Evolutionary conservation across 352 stramenopile species (phyloP).

Genomic region (Phytophthora aleatoria): DNA sequence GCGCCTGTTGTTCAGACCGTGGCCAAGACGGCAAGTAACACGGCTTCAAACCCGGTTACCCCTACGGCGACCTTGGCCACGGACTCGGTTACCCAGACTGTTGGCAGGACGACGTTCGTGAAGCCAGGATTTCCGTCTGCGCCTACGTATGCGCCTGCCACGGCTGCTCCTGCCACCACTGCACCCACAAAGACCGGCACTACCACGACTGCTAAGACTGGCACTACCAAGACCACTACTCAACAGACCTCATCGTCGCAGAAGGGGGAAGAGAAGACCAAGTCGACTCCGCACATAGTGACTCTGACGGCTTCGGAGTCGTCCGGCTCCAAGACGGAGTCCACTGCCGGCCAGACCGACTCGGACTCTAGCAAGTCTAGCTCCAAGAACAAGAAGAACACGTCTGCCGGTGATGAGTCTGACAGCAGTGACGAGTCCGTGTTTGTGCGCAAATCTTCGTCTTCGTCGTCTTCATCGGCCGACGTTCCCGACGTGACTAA

Average conservation of each 20-base stretch:
- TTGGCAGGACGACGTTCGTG: slow-evolving; percentile 14
- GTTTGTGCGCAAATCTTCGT: slow-evolving; percentile 20
- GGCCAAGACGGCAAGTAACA: neutral
- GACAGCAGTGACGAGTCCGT: slow-evolving; percentile 22
- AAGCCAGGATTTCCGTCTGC: slow-evolving; percentile 12
- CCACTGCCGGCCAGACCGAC: slow-evolving; percentile 14
- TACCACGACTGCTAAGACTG: slow-evolving; percentile 14
- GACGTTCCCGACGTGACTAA: slow-evolving; percentile 26
- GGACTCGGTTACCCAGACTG: slow-evolving; percentile 6
- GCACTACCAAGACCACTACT: slow-evolving; percentile 5
- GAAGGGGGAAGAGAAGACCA: slow-evolving; percentile 11
- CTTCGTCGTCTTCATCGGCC: slow-evolving; percentile 18
- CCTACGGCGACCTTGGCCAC: slow-evolving; percentile 4
- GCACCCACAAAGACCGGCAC: slow-evolving; percentile 2
- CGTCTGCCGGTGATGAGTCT: slow-evolving; percentile 23
- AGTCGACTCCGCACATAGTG: slow-evolving; percentile 18
- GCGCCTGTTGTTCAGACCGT: slow-evolving; percentile 4
- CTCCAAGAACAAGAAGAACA: slow-evolving; percentile 31
- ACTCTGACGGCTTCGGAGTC: slow-evolving; percentile 26
- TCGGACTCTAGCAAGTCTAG: slow-evolving; percentile 25
- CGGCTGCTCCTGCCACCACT: neutral
- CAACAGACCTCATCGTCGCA: slow-evolving; percentile 15
- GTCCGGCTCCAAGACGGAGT: slow-evolving; percentile 23
- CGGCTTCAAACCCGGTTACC: slow-evolving; percentile 1
- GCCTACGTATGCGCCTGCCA: slow-evolving; percentile 1